These are phyloP conservation scores for Gossypioides kirkii DNA, from an alignment of 345 rosid genomes.

Conservation along the genomic window DNA sequence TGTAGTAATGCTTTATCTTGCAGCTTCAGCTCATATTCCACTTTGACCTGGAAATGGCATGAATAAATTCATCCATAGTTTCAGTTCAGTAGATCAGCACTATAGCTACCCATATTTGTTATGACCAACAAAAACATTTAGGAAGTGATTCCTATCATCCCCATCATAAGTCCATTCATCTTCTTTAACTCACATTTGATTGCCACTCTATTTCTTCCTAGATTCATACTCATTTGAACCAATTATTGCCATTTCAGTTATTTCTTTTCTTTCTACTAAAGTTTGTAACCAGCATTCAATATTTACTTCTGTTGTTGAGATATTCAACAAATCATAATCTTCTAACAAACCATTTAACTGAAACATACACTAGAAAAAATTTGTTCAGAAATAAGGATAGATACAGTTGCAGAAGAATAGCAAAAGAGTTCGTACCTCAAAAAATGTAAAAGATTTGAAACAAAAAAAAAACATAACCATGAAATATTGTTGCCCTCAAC, in stretches of 20 bases:
- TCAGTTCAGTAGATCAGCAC: neutral
- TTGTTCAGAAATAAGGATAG: neutral
- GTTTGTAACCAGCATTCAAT: neutral
- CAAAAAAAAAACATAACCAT: neutral
- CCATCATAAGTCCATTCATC: neutral
- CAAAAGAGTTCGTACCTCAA: neutral
- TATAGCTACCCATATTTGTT: neutral
- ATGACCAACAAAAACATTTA: neutral
- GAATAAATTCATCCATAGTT: neutral
- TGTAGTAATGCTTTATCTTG: neutral
- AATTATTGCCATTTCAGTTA: neutral
- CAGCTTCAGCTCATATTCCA: neutral
- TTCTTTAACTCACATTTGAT: neutral
- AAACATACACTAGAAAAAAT: neutral
- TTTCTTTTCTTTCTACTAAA: neutral
- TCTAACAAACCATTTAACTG: constrained; percentile 1
- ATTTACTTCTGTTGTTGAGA: neutral
- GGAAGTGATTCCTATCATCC: neutral
- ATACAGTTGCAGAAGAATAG: neutral
- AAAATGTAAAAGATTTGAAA: neutral
- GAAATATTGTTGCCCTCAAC: neutral
- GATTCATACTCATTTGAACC: neutral
- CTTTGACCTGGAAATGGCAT: neutral
- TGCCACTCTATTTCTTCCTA: neutral
- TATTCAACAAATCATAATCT: neutral